Conservation (phyloP, 768 basidiomycete genomes). For the Kondoa malvinella region DNA sequence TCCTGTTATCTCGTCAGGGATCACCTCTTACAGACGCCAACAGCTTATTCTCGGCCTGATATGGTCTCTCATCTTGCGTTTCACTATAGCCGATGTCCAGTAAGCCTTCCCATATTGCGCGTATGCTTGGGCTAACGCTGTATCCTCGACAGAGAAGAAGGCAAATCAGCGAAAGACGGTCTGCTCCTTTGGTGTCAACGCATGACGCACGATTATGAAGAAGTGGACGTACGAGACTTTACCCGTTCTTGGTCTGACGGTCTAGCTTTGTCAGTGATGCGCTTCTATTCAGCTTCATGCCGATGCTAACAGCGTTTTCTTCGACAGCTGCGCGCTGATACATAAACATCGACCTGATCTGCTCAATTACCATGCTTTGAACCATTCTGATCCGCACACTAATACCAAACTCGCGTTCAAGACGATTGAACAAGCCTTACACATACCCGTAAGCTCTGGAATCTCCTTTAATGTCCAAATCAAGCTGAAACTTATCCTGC, state of each 20-base stretch:
- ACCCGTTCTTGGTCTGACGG: constrained; percentile 86
- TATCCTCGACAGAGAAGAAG: constrained; percentile 60
- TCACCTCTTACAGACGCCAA: not conserved
- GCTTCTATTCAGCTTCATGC: constrained; percentile 11
- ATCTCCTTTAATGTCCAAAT: not conserved
- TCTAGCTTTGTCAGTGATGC: constrained; percentile 60
- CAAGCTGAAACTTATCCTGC: not conserved
- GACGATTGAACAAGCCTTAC: constrained; percentile 69
- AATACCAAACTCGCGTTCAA: constrained; percentile 78
- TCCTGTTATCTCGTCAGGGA: constrained; percentile 57
- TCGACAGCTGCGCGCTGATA: constrained; percentile 78
- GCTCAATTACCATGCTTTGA: constrained; percentile 65
- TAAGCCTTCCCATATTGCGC: constrained; percentile 33
- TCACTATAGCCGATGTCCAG: constrained; percentile 98
- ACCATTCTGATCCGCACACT: constrained; percentile 67
- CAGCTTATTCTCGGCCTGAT: constrained; percentile 48
- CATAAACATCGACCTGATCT: constrained; percentile 94
- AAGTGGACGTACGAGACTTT: constrained; percentile 82
- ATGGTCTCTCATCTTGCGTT: constrained; percentile 91
- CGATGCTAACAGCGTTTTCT: not conserved
- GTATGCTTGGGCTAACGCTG: not conserved
- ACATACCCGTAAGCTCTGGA: constrained; percentile 56
- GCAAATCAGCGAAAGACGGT: constrained; percentile 95
- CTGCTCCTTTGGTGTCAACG: constrained; percentile 95
- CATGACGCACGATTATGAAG: constrained; percentile 75